Conservation (phyloP, 768 basidiomycete species). For the Lentinula edodes region DNA sequence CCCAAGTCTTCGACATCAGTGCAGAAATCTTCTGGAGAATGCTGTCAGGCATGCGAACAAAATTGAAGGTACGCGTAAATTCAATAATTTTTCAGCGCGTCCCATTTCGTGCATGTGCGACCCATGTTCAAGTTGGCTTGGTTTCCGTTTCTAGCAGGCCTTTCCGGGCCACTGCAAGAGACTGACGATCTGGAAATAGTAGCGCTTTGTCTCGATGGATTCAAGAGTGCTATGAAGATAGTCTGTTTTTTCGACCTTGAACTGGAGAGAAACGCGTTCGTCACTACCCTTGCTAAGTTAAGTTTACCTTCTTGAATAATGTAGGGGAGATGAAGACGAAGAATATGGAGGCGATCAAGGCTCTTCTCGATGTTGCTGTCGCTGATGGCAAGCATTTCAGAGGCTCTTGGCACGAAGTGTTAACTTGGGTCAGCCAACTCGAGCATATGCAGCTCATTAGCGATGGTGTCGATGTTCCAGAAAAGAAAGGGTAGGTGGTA, state of each 20-base stretch:
- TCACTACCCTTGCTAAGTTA: constrained; percentile 91
- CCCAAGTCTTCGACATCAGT: constrained; percentile 95
- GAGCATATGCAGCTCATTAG: constrained; percentile 99
- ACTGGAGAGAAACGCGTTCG: constrained; percentile 96
- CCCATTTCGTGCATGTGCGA: constrained; percentile 91
- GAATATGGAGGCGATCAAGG: constrained; percentile 99
- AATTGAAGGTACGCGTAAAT: constrained; percentile 72
- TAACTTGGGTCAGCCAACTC: constrained; percentile 96
- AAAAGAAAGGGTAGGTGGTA: constrained; percentile 72
- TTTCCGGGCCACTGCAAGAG: constrained; percentile 92
- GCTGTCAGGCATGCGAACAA: constrained; percentile 88
- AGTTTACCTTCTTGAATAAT: constrained; percentile 97
- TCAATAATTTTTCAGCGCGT: constrained; percentile 79
- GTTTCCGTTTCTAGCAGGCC: constrained; percentile 95
- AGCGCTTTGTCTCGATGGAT: constrained; percentile 89
- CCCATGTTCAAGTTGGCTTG: constrained; percentile 99
- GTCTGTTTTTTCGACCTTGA: constrained; percentile 97
- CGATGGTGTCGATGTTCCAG: constrained; percentile 80
- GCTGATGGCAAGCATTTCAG: constrained; percentile 96
- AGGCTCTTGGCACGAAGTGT: constrained; percentile 92
- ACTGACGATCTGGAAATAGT: constrained; percentile 93
- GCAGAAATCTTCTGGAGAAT: constrained; percentile 99
- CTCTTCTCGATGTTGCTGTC: constrained; percentile 89
- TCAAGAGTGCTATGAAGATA: constrained; percentile 94
- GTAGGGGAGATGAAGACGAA: constrained; percentile 98